Base-by-base conservation (phyloP, 352 stramenopile genomes). In the Phytophthora hibernalis region DNA sequence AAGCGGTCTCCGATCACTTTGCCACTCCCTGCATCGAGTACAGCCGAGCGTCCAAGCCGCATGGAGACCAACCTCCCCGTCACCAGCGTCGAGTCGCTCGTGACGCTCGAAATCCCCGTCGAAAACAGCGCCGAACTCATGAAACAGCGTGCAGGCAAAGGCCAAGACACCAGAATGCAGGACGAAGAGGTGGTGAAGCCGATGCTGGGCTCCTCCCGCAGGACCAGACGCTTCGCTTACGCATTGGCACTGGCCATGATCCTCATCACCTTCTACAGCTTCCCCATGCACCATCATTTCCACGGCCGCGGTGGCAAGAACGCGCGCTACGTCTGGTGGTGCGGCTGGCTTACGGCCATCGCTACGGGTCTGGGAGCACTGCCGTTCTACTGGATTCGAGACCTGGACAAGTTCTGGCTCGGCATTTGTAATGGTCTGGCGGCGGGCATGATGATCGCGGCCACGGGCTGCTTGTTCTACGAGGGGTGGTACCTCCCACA, bases 371-470 rank as follows among this genome's bases (percentile, higher is more conserved):
- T 99, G 20, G 97, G 97, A 26, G 97, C 97, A 0, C 28, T 99
- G 28, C 97, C 97, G 20, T 97, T 99, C 54, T 89, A 98, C 56
- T 97, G 98, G 77, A 85, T 97, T 24, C 82, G 80, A 2, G 79
- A 98, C 61, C 80, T 98, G 51, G 87, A 98, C 57, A 93, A 98
- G 54, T 98, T 92, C 71, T 99, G 91, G 87, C 81, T 98, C 18
- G 95, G 94, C 47, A 88, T 99, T 35, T 98, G 91, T 54, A 99
- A 98, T 71, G 85, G 94, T 4, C 80, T 99, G 26, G 97, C 97
- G 3, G 96, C 94, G 12, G 97, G 97, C 13, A 99, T 99, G 97
- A 99, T 99, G 97, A 85, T 99, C 37, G 96, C 96, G 9, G 97
- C 97, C 5, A 98, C 92, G 15, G 96, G 93, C 54, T 98, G 93